Evolutionary conservation across 768 basidiomycete species (phyloP).

Genomic region (Xerocomellus amylosporus): DNA sequence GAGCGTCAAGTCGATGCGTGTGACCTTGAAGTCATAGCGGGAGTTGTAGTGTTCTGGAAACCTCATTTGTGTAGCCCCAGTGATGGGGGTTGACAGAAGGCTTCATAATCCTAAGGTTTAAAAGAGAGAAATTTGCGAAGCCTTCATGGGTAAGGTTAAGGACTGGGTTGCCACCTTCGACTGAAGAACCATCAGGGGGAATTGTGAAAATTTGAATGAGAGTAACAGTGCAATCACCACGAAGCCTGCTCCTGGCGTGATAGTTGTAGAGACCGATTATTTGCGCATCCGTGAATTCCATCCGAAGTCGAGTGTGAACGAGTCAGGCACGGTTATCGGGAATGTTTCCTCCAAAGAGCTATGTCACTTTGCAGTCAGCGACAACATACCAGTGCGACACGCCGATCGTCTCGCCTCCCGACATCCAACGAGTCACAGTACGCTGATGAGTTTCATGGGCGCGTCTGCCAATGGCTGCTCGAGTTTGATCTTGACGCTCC

Average conservation of each 20-base stretch:
- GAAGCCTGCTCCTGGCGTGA: too few species aligned
- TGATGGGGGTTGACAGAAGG: background rate
- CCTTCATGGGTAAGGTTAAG: conserved; percentile 1
- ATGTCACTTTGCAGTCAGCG: background rate
- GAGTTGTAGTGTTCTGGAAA: too few species aligned
- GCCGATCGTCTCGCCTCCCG: fast-evolving
- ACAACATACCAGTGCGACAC: background rate
- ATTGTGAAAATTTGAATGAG: background rate
- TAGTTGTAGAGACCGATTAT: background rate
- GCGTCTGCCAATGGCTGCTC: too few species aligned
- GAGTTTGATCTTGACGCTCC: too few species aligned
- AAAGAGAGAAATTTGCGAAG: fast-evolving
- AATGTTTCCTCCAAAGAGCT: background rate
- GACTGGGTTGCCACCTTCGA: background rate
- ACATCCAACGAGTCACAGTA: background rate
- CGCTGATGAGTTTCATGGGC: too few species aligned
- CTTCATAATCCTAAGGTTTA: background rate
- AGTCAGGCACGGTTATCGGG: too few species aligned
- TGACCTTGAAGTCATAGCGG: background rate
- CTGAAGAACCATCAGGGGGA: background rate
- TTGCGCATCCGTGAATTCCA: background rate
- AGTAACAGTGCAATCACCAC: background rate
- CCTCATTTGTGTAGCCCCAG: background rate
- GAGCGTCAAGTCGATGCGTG: background rate
- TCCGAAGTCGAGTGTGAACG: too few species aligned